Percentiles rank a stretch among this genome's conserved stretches.
These are phyloP conservation scores for Candida ficus DNA, from an alignment of 805 yeast species.

Conservation along the genomic window DNA sequence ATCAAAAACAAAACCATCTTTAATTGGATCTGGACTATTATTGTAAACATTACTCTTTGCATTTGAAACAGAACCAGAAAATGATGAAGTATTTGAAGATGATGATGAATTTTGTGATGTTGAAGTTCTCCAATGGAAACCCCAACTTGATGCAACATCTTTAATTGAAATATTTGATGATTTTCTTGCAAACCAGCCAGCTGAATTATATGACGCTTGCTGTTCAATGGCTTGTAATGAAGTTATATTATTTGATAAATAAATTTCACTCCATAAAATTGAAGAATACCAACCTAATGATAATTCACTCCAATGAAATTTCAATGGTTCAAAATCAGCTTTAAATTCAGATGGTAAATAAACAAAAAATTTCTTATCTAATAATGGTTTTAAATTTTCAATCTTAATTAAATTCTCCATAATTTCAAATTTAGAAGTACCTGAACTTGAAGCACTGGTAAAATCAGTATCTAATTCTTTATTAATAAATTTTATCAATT, in stretches of 20 bases:
- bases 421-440: conserved; percentile 20
- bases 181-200: conserved; percentile 22
- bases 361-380: conserved; percentile 3
- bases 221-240: conserved; percentile 5
- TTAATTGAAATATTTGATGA: conserved; percentile 21
- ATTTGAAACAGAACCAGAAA: conserved; percentile 5
- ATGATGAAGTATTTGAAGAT: conserved; percentile 1
- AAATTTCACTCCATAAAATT: conserved; percentile 57
- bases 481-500: conserved; percentile 27
- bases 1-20: conserved; percentile 14
- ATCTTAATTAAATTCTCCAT: conserved; percentile 35
- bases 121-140: conserved; percentile 24
- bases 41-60: background rate
- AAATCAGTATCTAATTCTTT: conserved; percentile 25
- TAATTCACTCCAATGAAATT: conserved; percentile 55
- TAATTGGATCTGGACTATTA: background rate
- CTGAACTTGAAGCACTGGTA: background rate
- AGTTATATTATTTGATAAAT: conserved; percentile 19
- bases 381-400: conserved; percentile 21
- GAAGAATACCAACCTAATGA: conserved; percentile 76
- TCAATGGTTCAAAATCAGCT: conserved; percentile 40
- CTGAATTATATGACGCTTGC: conserved; percentile 4
- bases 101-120: background rate
- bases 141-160: conserved; percentile 35
- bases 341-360: conserved; percentile 31